Evolutionary conservation across 2,329 filamentous ascomycete genomes (phyloP), one percentile per base, ranked within the genome.

Genomic region (Pseudocercospora vitis): DNA sequence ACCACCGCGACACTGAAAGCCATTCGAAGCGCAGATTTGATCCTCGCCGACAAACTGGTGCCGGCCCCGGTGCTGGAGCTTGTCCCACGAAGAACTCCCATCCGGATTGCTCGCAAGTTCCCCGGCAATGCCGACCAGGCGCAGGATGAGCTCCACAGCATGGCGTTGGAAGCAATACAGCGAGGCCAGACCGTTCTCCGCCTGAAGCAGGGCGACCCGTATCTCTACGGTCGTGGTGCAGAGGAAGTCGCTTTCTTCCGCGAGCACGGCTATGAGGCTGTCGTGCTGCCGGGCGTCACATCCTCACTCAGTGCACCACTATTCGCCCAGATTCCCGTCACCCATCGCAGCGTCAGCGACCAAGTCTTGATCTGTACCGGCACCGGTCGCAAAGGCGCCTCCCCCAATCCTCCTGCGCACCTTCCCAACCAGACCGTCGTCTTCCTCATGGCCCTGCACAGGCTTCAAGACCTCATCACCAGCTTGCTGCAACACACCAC

Each of bases 351-450:
- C 39, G 88, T 96, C 0, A 87, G 90, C 3, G 94, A 99, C 67
- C 91, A 97, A 71, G 86, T 99, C 0, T 79, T 99, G 21, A 82
- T 99, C n/a, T 97, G 94, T 74, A 99, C 94, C 0, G 94, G 94
- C 0, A 99, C 94, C 0, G 94, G 94, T 0, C 84, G 94, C 65
- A 95, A 95, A 73, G 94, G 94, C 9, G 87, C 83, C 50, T 78
- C 89, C 0, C 91, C 91, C 0, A 76, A 82, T n/a, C 90, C 91
- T 28, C 94, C 94, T 0, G 85, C 85, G 58, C 96, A 85, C 69
- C 82, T 91, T 0, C 70, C 79, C 2, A 87, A 82, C 7, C 81
- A 91, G 53, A 97, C 94, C 0, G 88, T 94, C 1, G 88, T 99
- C 3, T 96, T 97, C 61, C 75, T 99, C 44, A 99, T 99, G 94